Conservation (phyloP, 805 yeast genomes). For the Wickerhamomyces canadensis region DNA sequence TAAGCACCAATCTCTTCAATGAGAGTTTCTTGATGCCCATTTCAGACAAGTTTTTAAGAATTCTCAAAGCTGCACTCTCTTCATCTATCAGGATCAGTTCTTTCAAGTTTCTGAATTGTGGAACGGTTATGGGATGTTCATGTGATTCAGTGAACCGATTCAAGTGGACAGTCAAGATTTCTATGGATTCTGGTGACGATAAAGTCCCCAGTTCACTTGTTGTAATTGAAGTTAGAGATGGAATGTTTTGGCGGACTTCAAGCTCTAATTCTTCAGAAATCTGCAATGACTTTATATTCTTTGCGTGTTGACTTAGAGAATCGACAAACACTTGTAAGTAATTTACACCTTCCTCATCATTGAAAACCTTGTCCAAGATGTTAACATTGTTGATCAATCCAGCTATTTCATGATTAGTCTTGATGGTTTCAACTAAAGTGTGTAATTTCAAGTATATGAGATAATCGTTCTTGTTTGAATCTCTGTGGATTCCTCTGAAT, state of each 20-base stretch:
- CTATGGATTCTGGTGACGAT: slow-evolving; percentile 2
- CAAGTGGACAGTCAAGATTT: background rate
- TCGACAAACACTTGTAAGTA: slow-evolving; percentile 21
- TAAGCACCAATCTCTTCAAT: slow-evolving; percentile 32
- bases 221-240: slow-evolving; percentile 7
- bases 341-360: slow-evolving; percentile 19
- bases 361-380: slow-evolving; percentile 27
- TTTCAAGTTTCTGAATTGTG: slow-evolving; percentile 10
- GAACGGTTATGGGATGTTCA: slow-evolving; percentile 1
- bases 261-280: slow-evolving; percentile 6
- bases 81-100: slow-evolving; percentile 29
- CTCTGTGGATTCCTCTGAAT: slow-evolving; percentile 27
- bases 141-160: background rate
- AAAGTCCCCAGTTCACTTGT: slow-evolving; percentile 6
- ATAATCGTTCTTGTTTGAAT: slow-evolving; percentile 31
- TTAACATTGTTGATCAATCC: slow-evolving; percentile 29
- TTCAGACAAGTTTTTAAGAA: slow-evolving; percentile 28
- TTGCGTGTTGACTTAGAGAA: slow-evolving; percentile 18
- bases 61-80: slow-evolving; percentile 30
- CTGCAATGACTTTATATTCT: slow-evolving; percentile 6
- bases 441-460: slow-evolving; percentile 34
- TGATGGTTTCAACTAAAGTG: slow-evolving; percentile 33
- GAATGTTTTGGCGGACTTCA: background rate
- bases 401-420: slow-evolving; percentile 26
- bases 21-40: slow-evolving; percentile 9